phyloP scores from a whole-genome alignment of 495 filamentous ascomycete genomes.

The Podospora pseudoanserina region DNA sequence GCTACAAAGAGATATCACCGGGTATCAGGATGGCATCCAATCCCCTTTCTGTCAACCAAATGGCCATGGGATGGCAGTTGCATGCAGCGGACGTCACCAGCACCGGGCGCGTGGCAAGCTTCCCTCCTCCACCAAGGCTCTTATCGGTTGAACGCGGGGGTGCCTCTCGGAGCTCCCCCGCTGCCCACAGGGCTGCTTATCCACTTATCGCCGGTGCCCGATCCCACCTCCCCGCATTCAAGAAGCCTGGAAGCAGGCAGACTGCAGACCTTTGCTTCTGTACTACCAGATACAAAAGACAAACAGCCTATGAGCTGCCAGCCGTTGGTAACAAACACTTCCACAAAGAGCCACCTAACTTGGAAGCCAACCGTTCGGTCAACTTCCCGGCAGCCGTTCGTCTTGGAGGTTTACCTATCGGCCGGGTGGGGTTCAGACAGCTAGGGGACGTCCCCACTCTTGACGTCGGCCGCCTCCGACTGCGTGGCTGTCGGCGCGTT shows the following conservation, averaged over 20 bases:
- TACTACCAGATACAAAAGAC: background rate
- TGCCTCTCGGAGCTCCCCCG: background rate
- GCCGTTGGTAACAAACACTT: background rate
- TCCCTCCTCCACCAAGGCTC: background rate
- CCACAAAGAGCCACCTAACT: too few species aligned
- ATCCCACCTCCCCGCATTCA: background rate
- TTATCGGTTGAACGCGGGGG: background rate
- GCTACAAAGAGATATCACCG: background rate
- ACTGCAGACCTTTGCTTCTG: too few species aligned
- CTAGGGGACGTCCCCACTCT: background rate
- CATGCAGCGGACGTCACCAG: background rate
- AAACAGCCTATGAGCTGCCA: background rate
- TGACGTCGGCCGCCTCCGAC: conserved; percentile 20
- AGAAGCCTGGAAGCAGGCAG: too few species aligned
- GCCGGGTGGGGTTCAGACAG: background rate
- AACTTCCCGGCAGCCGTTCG: background rate
- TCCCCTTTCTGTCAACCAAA: background rate
- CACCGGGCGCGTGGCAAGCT: background rate
- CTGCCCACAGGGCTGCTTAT: background rate
- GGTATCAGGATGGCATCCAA: background rate
- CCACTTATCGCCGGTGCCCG: background rate
- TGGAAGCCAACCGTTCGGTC: background rate
- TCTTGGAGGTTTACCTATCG: background rate
- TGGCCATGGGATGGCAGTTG: background rate
- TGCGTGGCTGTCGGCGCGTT: conserved; percentile 5